Conservation (phyloP, 176 grass and related monocot genomes). For the Aegilops umbellulata region DNA sequence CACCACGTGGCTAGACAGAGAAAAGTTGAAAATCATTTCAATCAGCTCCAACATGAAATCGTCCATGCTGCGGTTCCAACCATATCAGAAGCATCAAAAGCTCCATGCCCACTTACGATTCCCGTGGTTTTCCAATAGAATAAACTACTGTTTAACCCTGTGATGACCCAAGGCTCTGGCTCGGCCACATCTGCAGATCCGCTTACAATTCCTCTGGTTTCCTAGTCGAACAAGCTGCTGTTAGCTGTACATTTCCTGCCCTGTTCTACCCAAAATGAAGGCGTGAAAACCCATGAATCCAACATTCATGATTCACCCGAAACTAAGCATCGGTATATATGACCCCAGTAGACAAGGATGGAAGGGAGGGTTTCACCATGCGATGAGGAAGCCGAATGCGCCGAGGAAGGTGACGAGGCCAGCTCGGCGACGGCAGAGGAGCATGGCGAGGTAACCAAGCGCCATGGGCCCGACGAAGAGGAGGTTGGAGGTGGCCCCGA, state of each 20-base stretch:
- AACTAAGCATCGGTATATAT: background rate
- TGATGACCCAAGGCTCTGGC: background rate
- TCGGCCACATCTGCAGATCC: background rate
- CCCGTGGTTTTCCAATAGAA: background rate
- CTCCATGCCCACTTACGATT: background rate
- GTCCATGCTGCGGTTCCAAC: background rate
- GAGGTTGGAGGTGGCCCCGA: constrained; percentile 84
- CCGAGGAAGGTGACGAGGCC: constrained; percentile 87
- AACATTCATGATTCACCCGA: background rate
- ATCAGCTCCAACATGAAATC: background rate
- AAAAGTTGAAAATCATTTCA: background rate
- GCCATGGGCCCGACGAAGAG: constrained; percentile 90
- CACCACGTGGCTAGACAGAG: background rate
- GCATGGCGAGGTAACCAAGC: constrained; percentile 76
- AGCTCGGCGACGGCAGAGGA: constrained; percentile 58
- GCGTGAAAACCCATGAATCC: background rate
- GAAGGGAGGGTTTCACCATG: constrained; percentile 56
- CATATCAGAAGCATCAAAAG: background rate
- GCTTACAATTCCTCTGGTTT: constrained; percentile 17
- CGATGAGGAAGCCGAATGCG: constrained; percentile 89
- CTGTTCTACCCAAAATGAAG: constrained; percentile 9
- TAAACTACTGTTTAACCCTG: background rate
- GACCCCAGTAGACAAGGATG: constrained; percentile 5
- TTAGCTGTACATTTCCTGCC: background rate
- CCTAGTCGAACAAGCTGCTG: constrained; percentile 6